Conservation (phyloP, 345 rosid genomes). For the Brassica cretica region DNA sequence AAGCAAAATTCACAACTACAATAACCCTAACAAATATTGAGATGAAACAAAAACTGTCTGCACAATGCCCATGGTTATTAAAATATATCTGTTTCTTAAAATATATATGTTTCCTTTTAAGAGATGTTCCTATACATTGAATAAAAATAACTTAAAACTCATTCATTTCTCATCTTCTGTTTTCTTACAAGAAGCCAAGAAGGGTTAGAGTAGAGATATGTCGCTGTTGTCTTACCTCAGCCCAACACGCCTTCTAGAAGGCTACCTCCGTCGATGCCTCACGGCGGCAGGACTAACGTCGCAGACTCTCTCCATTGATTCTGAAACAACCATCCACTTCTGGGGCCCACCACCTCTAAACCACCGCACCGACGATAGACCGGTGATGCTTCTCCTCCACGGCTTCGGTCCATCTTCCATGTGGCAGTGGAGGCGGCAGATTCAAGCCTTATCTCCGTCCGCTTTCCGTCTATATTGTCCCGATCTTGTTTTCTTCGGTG, state of each 20-base stretch:
- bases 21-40: no score
- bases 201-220: slow-evolving; percentile 31
- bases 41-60: no score
- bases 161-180: not conserved
- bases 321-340: slow-evolving; percentile 63
- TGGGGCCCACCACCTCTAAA: slow-evolving; percentile 57
- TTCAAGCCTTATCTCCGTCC: slow-evolving; percentile 57
- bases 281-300: slow-evolving; percentile 59
- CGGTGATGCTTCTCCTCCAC: slow-evolving; percentile 66
- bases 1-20: no score
- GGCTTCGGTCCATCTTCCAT: slow-evolving; percentile 82
- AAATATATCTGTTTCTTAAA: no score
- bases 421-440: slow-evolving; percentile 89
- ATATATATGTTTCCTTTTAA: not conserved
- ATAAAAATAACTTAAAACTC: not conserved
- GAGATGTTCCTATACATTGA: not conserved
- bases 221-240: slow-evolving; percentile 54
- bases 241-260: slow-evolving; percentile 53
- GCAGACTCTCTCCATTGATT: slow-evolving; percentile 45
- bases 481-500: slow-evolving; percentile 77
- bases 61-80: no score
- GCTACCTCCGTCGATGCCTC: slow-evolving; percentile 78
- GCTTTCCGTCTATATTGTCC: slow-evolving; percentile 68
- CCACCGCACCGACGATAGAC: slow-evolving; percentile 27
- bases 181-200: slow-evolving; percentile 34